phyloP scores from a whole-genome alignment of 1,139 yeast genomes.

The Zygoascus hellenicus region DNA sequence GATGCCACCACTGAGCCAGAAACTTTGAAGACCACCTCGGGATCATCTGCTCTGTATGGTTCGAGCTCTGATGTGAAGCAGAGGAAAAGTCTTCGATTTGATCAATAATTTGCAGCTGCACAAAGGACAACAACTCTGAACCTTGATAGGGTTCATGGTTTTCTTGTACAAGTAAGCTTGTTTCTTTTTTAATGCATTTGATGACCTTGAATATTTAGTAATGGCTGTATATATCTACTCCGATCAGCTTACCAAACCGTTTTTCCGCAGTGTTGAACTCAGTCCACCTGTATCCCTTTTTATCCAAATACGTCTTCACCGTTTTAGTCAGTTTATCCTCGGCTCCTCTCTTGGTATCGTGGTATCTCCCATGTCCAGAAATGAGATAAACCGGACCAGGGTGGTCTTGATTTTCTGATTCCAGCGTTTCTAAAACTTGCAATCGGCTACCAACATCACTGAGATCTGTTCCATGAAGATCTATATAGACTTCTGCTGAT shows the following conservation, averaged over 20 bases:
- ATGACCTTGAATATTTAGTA: slow-evolving; percentile 11
- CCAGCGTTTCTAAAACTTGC: slow-evolving; percentile 26
- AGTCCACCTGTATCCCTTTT: slow-evolving; percentile 35
- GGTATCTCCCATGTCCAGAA: slow-evolving; percentile 31
- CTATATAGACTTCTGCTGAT: slow-evolving; percentile 33
- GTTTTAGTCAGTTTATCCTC: slow-evolving; percentile 31
- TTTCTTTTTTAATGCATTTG: not conserved
- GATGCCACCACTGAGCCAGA: slow-evolving; percentile 4
- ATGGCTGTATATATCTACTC: slow-evolving; percentile 38
- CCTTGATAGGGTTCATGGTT: not conserved
- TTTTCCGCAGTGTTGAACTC: slow-evolving; percentile 29
- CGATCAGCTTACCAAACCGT: slow-evolving; percentile 34
- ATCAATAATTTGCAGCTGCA: slow-evolving; percentile 10
- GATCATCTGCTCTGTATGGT: slow-evolving; percentile 5
- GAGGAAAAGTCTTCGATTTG: slow-evolving; percentile 31
- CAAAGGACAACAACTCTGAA: too few relatives aligned
- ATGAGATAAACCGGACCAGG: slow-evolving; percentile 33
- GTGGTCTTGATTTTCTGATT: slow-evolving; percentile 18
- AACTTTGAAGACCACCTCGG: slow-evolving; percentile 9
- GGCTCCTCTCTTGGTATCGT: slow-evolving; percentile 16
- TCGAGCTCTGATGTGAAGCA: slow-evolving; percentile 11
- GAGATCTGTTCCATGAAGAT: slow-evolving; percentile 37
- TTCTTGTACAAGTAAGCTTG: not conserved
- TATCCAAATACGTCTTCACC: slow-evolving; percentile 31
- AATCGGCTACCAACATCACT: slow-evolving; percentile 35